Evolutionary conservation across 116 monocot species (phyloP), one percentile per base, ranked within the genome.

Genomic region (Zostera marina): DNA sequence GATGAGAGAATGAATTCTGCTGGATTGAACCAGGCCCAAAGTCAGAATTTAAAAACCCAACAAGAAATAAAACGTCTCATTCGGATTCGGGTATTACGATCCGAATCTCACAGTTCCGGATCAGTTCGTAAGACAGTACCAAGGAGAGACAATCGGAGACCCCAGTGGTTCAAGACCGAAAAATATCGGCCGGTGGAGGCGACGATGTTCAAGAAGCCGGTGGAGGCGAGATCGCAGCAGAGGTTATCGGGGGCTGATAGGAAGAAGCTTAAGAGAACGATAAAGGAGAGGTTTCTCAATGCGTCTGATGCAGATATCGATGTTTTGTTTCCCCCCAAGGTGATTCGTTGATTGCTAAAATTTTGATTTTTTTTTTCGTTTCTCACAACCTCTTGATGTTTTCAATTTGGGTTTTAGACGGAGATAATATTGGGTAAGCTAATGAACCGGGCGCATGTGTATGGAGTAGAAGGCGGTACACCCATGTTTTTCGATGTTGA

Each of bases 401-500:
- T 8, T 49, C 15, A 26, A 39, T 67, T 22, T 53, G 45, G 42
- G 43, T 54, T 72, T 14, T 59, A 94, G 94, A 77, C 69, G 47
- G 94, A 88, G 68, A 76, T 94, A 65, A 80, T 72, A 44, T 70
- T 94, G 41, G 70, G 73, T 11, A 94, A 94, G 71, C 75, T 74
- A 23, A 69, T 84, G 58, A 88, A 79, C 69, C 74, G 88, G 22
- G 68, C 65, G 19, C 62, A 67, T 72, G 72, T 94, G 4, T 94
- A 84, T 77, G 69, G 79, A 59, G 67, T 94, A 53, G 94, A 94
- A 74, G 87, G 88, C 61, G 88, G 75, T 8, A 60, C 75, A 65
- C 94, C 94, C 1, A 72, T 88, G 73, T 65, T 94, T 61, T 88
- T 94, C 64, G 88, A 94, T 66, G 46, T 82, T 73, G 94, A 94